A percentile compares a stretch with the other conserved stretches of the same genome.
Conservation (phyloP, 345 rosid species). For the Rhodamnia rubescens region DNA sequence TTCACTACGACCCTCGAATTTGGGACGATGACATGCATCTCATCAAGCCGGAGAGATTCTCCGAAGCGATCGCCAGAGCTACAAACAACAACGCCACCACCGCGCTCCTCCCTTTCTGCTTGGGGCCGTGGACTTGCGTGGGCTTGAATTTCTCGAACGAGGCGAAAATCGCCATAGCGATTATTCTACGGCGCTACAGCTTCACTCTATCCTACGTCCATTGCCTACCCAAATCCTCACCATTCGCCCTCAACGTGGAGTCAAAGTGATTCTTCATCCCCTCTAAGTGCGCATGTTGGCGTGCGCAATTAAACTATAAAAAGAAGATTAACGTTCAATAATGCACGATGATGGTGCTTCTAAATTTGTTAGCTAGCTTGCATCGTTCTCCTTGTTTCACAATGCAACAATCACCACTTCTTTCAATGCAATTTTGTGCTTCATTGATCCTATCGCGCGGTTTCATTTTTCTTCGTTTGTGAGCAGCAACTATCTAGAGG, state of each 20-base stretch:
- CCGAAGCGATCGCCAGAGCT: constrained; percentile 31
- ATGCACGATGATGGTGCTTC: background rate
- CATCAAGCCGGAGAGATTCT: constrained; percentile 36
- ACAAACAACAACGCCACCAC: constrained; percentile 12
- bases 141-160: constrained; percentile 25
- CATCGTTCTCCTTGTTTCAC: background rate
- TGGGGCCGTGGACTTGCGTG: constrained; percentile 26
- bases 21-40: constrained; percentile 32
- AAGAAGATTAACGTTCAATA: background rate
- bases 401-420: background rate
- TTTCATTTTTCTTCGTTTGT: background rate
- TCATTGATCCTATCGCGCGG: background rate
- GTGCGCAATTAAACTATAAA: background rate
- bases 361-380: background rate
- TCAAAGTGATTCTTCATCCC: constrained; percentile 22
- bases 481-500: background rate
- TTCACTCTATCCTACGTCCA: constrained; percentile 25
- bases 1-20: constrained; percentile 19
- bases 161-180: constrained; percentile 26
- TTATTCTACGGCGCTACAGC: constrained; percentile 37
- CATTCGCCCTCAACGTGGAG: constrained; percentile 21
- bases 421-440: background rate
- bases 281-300: background rate
- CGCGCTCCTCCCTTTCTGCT: constrained; percentile 21
- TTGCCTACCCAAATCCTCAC: constrained; percentile 12